Conservation (phyloP, 164 flowering plant species). For the Liquidambar formosana region DNA sequence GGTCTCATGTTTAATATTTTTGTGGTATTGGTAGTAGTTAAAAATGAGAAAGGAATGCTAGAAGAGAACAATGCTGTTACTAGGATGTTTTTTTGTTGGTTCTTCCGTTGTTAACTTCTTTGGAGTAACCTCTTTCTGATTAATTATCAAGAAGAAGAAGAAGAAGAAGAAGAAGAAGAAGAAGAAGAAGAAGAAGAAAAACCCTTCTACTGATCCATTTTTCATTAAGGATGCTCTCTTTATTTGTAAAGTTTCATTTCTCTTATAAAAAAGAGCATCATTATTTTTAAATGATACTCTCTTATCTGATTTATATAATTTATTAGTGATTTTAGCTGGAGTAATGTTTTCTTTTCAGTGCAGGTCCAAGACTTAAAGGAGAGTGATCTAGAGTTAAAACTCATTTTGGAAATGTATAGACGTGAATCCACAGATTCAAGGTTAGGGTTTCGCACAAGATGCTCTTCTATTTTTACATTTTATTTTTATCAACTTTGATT, state of each 20-base stretch:
- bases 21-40: no score
- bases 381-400: constrained; percentile 62
- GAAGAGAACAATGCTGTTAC: not conserved
- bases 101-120: not conserved
- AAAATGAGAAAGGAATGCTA: no score
- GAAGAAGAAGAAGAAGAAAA: no score
- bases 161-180: no score
- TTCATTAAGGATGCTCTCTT: no score
- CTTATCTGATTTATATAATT: not conserved
- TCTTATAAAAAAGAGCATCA: not conserved
- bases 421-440: constrained; percentile 79
- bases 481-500: not conserved
- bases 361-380: constrained; percentile 74
- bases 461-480: not conserved
- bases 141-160: no score
- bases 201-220: no score
- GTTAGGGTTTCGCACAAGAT: constrained; percentile 34
- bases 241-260: no score
- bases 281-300: not conserved
- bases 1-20: no score
- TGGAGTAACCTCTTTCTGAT: no score
- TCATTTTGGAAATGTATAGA: constrained; percentile 80
- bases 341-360: constrained; percentile 13
- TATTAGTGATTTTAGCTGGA: not conserved
- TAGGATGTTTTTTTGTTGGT: not conserved